Evolutionary conservation across 2,329 filamentous ascomycete genomes (phyloP).

Genomic region (Phyllosticta citriasiana): DNA sequence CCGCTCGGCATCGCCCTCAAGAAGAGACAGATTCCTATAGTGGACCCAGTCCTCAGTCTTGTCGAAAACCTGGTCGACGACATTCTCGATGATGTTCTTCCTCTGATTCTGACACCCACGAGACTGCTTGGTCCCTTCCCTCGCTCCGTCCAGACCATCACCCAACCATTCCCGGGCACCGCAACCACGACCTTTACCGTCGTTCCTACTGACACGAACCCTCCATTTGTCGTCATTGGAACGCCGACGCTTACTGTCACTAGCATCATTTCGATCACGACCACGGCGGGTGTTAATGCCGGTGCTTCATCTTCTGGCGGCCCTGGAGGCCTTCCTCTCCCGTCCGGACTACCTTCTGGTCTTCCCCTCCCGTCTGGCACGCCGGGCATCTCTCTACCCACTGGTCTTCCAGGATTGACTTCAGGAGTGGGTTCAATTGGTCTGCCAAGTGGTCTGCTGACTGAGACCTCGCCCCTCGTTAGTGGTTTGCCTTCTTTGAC

Average conservation of each 20-base stretch:
- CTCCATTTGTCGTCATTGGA: conserved; percentile 1
- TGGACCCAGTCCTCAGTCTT: not conserved
- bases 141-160: not conserved
- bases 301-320: not conserved
- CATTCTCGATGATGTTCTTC: not conserved
- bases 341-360: not conserved
- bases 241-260: not conserved
- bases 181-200: conserved; percentile 1
- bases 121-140: not conserved
- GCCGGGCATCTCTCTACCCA: too few species aligned
- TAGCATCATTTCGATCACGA: not conserved
- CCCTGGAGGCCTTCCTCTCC: too few species aligned
- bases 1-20: not conserved
- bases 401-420: not conserved
- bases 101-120: not conserved
- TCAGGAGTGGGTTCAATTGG: not conserved
- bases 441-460: not conserved
- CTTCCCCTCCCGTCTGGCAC: not conserved
- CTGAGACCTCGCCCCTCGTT: not conserved
- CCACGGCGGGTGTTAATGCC: not conserved
- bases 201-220: not conserved
- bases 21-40: not conserved
- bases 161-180: not conserved
- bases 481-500: not conserved
- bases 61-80: not conserved